Evolutionary conservation across 352 stramenopile species (phyloP), one percentile per base, ranked within the genome.

Genomic region (Globisporangium alternatum): DNA sequence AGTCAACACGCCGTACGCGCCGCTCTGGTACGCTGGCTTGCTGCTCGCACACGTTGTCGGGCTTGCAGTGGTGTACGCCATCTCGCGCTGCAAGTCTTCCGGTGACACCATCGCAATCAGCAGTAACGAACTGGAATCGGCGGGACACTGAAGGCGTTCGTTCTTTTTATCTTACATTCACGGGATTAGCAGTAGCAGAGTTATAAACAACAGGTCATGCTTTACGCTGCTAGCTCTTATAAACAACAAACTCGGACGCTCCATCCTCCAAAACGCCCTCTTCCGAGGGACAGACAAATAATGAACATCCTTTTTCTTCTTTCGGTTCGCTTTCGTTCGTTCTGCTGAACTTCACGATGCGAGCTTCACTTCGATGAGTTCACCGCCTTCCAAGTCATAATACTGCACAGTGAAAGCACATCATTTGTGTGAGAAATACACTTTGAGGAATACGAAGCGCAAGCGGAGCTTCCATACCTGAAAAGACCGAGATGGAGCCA

Each of bases 351-450:
- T 58, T 65, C 53, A 69, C 25, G 48, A 57, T 72, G 61, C 56
- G 28, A 86, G 70, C 63, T 83, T 89, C 51, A 88, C 76, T 55
- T 90, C 80, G 43, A 90, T 77, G 21, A 90, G 44, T 49, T 91
- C 83, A 5, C 75, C 74, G n/a, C 80, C 83, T 80, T 90, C 77
- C 45, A 89, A 63, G 22, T 88, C 80, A 47, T 89, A 91, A 53
- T 73, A 70, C 80, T 89, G 53, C n/a, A 48, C 8, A 59, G 8
- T 17, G n/a, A 15, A 22, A 9, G 31, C 0, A 37, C 31, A 37
- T 37, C 5, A 3, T 37, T 37, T 37, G 8, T 9, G 31, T 37
- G 15, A 45, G 39, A 17, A 7, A 7, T 0, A 13, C 37, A 45
- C 2, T 2, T 17, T 45, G 39, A n/a, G 13, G 5, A 45, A 7